A percentile compares a stretch with the other conserved stretches of the same genome.
phyloP scores from a whole-genome alignment of 1,139 yeast species.

The Scheffersomyces insectosa region DNA sequence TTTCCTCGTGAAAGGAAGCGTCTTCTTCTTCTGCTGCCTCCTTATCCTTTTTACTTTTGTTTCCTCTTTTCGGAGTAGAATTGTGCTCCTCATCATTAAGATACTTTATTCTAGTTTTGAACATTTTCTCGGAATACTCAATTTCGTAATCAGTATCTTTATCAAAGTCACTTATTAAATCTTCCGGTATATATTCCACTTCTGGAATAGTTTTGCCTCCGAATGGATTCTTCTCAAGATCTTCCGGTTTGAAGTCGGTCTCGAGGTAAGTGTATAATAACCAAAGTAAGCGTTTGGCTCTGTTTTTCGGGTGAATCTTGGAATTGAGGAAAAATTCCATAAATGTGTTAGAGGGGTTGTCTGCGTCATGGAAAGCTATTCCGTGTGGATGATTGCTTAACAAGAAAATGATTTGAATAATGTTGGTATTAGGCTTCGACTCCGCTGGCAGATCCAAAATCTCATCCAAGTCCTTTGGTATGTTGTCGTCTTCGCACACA shows the following conservation, averaged over 20 bases:
- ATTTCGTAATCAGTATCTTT: constrained; percentile 72
- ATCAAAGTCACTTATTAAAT: constrained; percentile 50
- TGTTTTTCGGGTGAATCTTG: constrained; percentile 52
- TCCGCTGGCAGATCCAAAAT: constrained; percentile 36
- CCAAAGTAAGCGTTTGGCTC: constrained; percentile 83
- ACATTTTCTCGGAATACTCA: constrained; percentile 71
- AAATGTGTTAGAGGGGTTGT: constrained; percentile 24
- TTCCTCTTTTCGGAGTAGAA: constrained; percentile 34
- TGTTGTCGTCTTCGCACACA: constrained; percentile 52
- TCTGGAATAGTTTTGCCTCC: constrained; percentile 53
- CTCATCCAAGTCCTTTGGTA: constrained; percentile 50
- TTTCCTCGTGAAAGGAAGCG: constrained; percentile 4
- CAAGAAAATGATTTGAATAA: constrained; percentile 74
- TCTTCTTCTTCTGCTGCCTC: constrained; percentile 11
- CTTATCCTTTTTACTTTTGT: constrained; percentile 30
- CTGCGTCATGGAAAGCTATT: constrained; percentile 24
- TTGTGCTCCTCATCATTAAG: constrained; percentile 49
- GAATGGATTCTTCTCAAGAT: constrained; percentile 65
- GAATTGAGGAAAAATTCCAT: constrained; percentile 67
- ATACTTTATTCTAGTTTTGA: constrained; percentile 57
- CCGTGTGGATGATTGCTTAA: constrained; percentile 64
- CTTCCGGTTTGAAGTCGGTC: constrained; percentile 58
- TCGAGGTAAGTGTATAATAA: constrained; percentile 77
- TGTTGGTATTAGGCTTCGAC: constrained; percentile 50
- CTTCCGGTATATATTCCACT: constrained; percentile 39